phyloP scores from a whole-genome alignment of 2,329 filamentous ascomycete genomes.

The Didymella keratinophila region DNA sequence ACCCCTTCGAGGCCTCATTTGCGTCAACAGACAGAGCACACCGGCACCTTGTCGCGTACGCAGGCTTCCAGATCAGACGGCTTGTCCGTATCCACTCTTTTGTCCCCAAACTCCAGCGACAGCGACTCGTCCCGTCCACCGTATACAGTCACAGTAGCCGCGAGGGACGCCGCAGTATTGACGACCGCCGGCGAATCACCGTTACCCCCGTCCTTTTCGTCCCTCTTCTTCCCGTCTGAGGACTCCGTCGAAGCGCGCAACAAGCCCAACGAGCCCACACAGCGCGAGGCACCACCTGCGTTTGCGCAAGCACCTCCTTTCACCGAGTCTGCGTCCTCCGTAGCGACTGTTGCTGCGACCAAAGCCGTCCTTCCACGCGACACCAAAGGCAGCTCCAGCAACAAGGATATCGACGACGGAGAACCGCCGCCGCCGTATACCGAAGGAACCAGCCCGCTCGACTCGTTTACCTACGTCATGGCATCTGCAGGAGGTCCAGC shows the following conservation, averaged over 20 bases:
- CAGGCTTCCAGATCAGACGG: constrained; percentile 52
- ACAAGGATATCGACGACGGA: constrained; percentile 77
- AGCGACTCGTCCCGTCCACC: constrained; percentile 32
- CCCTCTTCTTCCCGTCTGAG: constrained; percentile 64
- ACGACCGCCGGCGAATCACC: constrained; percentile 61
- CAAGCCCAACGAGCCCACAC: constrained; percentile 50
- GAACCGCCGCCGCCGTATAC: constrained; percentile 97
- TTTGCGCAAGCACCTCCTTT: constrained; percentile 62
- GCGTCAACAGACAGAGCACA: constrained; percentile 33
- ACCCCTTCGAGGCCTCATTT: constrained; percentile 36
- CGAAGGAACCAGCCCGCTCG: constrained; percentile 90
- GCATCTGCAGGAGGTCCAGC: constrained; percentile 94
- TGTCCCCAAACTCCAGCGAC: constrained; percentile 38
- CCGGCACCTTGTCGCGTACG: constrained; percentile 56
- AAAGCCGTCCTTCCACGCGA: constrained; percentile 79
- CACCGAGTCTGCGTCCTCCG: constrained; percentile 58
- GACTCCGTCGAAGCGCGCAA: constrained; percentile 58
- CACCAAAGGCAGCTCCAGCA: constrained; percentile 75
- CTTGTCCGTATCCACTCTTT: constrained; percentile 57
- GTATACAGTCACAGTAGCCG: constrained; percentile 41
- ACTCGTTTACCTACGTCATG: constrained; percentile 96
- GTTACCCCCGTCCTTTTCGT: constrained; percentile 69
- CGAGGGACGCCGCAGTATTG: constrained; percentile 47
- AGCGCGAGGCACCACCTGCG: constrained; percentile 55
- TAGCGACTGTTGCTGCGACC: constrained; percentile 46